Conservation (phyloP, 345 rosid species). For the Arabidopsis suecica region DNA sequence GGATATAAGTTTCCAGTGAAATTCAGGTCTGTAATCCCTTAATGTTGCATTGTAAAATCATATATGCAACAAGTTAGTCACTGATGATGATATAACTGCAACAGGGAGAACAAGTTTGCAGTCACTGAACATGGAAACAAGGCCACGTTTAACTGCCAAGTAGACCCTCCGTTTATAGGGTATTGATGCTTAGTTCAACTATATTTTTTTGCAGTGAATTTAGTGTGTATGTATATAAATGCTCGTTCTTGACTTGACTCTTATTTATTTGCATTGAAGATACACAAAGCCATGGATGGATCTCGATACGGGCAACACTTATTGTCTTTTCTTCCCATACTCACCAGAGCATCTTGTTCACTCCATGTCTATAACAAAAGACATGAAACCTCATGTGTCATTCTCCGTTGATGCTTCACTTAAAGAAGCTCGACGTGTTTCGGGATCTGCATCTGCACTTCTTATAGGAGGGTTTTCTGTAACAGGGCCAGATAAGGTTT, state of each 20-base stretch:
- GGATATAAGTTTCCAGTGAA: constrained; percentile 79
- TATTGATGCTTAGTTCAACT: constrained; percentile 46
- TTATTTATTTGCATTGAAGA: constrained; percentile 51
- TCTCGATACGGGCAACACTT: constrained; percentile 55
- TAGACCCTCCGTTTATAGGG: constrained; percentile 87
- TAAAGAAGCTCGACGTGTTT: constrained; percentile 59
- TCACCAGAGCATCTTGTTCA: constrained; percentile 85
- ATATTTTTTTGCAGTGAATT: neutral
- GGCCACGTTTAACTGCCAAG: constrained; percentile 63
- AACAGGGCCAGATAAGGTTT: constrained; percentile 69
- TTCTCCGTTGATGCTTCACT: constrained; percentile 65
- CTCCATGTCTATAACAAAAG: constrained; percentile 58
- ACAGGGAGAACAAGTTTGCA: constrained; percentile 53
- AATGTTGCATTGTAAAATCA: neutral
- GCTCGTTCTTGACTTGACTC: neutral
- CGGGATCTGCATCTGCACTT: constrained; percentile 84
- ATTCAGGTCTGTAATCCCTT: constrained; percentile 63
- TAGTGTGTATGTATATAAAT: neutral
- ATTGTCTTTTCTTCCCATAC: constrained; percentile 87
- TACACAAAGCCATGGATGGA: constrained; percentile 85
- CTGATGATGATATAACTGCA: constrained; percentile 34
- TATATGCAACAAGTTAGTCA: constrained; percentile 6
- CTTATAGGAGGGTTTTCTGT: constrained; percentile 90
- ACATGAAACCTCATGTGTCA: constrained; percentile 62
- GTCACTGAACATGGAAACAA: constrained; percentile 48